Base-by-base conservation (phyloP, 1,284 basidiomycete genomes). In the Blastosporella zonata region DNA sequence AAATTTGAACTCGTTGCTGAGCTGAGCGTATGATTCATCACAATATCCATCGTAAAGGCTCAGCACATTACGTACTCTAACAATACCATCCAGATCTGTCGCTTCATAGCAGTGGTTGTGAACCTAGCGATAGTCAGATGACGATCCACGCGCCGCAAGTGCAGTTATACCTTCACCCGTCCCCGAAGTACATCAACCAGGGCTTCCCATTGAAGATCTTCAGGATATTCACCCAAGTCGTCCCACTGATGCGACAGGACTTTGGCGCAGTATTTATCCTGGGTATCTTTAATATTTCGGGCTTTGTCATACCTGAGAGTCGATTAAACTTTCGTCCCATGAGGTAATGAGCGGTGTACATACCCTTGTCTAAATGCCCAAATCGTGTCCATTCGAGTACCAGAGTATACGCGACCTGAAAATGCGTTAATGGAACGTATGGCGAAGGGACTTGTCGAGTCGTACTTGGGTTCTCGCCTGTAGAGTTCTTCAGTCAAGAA, bases 101-200 rank as follows among this genome's bases (percentile, higher is more conserved):
- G 87, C 76, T 67, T 89, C 84, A 53, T 90, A 90, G 56, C 87
- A 91, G 59, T 93, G 88, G 35, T 79, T 81, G 57, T 91, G 85
- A 50, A 93, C 75, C 79, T 90, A 33, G 38, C 41, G 21, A 25
- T 33, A 17, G n/a, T 38, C 40, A 35, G 40, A 39, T 29, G 35
- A 34, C 17, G 2, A 2, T 34, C 17, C 23, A 38, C 3, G 12
- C 18, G 15, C 37, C 6, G 9, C 20, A 23, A 29, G 27, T 10
- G 22, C 10, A 34, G 31, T 33, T 54, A 23, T 52, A 81, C 84
- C 73, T 87, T 89, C 53, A 90, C 87, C n/a, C 66, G 66, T 20
- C 88, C 90, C 39, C 94, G 74, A 20, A 97, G 74, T 5, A 94
- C 89, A 56, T 95, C 93, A 4, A 94, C 88, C 7, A 96, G 71